A percentile compares a stretch with the other conserved stretches of the same genome.
These are phyloP conservation scores for Helichrysum umbraculigerum DNA, from an alignment of 129 eudicot genomes.

Conservation along the genomic window DNA sequence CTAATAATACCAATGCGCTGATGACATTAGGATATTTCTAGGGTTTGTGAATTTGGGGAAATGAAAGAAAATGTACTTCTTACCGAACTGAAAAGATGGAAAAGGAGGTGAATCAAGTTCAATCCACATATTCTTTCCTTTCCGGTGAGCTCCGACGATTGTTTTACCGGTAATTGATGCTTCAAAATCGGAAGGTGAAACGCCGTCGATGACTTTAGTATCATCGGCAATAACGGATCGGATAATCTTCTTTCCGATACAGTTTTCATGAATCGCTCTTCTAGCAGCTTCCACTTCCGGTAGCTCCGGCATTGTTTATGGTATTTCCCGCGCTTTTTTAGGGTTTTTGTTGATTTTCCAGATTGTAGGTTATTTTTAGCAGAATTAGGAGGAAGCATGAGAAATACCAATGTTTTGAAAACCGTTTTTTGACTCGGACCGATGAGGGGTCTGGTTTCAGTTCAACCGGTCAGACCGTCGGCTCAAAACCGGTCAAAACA, in stretches of 20 bases:
- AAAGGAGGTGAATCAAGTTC: constrained; percentile 94
- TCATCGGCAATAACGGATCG: constrained; percentile 65
- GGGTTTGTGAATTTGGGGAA: constrained; percentile 31
- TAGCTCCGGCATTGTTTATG: constrained; percentile 82
- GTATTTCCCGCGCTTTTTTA: constrained; percentile 44
- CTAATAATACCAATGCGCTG: not conserved
- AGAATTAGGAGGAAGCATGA: too few species aligned
- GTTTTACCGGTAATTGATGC: constrained; percentile 68
- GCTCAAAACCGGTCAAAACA: too few species aligned
- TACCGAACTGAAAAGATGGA: constrained; percentile 92
- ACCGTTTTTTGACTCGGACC: too few species aligned
- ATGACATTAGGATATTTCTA: constrained; percentile 19
- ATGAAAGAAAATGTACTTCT: not conserved
- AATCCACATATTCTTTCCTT: constrained; percentile 92
- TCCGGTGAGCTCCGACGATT: constrained; percentile 73
- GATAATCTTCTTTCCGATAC: constrained; percentile 76
- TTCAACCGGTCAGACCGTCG: too few species aligned
- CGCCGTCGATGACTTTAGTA: constrained; percentile 71
- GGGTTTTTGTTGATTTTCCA: constrained; percentile 3
- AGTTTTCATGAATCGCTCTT: constrained; percentile 70
- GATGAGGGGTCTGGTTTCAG: too few species aligned
- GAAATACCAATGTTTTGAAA: too few species aligned
- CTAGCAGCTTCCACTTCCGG: constrained; percentile 99
- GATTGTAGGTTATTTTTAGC: too few species aligned
- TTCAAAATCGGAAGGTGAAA: constrained; percentile 61